Conservation (phyloP, 192 early-diverging fungal species). For the Coemansia sp. region DNA sequence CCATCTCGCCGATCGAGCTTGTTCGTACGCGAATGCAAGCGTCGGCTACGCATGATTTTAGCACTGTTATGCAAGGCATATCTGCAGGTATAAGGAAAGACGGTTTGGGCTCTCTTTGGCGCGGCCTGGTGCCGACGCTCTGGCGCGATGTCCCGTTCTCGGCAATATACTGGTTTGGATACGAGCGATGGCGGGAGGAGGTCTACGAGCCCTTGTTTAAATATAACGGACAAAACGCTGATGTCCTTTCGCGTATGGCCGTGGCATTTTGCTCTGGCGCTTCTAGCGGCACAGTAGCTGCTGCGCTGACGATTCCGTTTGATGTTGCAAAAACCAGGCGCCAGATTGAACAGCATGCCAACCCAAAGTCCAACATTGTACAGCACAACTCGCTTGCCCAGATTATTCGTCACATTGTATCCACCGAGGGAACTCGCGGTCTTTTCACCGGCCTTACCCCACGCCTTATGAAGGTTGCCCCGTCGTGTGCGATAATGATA, state of each 20-base stretch:
- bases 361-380: slow-evolving; percentile 13
- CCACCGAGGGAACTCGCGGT: slow-evolving; percentile 33
- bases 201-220: slow-evolving; percentile 38
- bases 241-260: slow-evolving; percentile 57
- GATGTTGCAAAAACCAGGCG: slow-evolving; percentile 94
- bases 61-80: slow-evolving; percentile 63
- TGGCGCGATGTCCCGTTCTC: slow-evolving; percentile 97
- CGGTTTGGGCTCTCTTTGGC: slow-evolving; percentile 75
- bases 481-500: slow-evolving; percentile 96
- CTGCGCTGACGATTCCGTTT: slow-evolving; percentile 88
- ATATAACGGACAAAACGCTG: slow-evolving; percentile 3
- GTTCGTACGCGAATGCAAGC: slow-evolving; percentile 92
- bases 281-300: slow-evolving; percentile 83
- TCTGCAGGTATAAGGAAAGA: slow-evolving; percentile 60
- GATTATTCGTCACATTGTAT: slow-evolving; percentile 41
- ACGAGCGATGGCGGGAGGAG: slow-evolving; percentile 75
- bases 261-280: slow-evolving; percentile 84
- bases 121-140: slow-evolving; percentile 84
- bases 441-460: slow-evolving; percentile 64
- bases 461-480: slow-evolving; percentile 85
- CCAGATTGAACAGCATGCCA: slow-evolving; percentile 64
- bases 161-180: slow-evolving; percentile 91
- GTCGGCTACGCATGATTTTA: slow-evolving; percentile 61
- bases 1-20: slow-evolving; percentile 89
- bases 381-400: slow-evolving; percentile 26